These are phyloP conservation scores for Pleomassaria siparia DNA, from an alignment of 2,329 filamentous ascomycete genomes.

Conservation along the genomic window DNA sequence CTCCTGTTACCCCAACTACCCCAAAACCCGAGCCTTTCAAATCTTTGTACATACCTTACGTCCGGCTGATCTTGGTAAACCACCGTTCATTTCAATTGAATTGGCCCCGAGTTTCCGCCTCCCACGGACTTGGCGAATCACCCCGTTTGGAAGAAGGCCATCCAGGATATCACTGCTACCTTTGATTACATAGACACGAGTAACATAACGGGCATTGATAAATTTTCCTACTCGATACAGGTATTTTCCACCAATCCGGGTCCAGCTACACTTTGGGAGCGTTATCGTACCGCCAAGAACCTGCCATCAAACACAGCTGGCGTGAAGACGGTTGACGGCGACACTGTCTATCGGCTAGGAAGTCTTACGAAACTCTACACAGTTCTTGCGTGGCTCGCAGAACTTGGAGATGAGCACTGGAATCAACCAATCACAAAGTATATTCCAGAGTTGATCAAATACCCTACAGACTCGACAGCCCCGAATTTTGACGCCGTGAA, in stretches of 20 bases:
- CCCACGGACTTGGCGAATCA: slow-evolving; percentile 20
- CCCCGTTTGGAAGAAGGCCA: slow-evolving; percentile 21
- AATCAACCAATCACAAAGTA: slow-evolving; percentile 30
- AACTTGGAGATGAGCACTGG: slow-evolving; percentile 45
- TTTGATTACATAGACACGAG: slow-evolving; percentile 24
- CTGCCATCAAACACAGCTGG: slow-evolving; percentile 18
- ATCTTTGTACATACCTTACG: background rate
- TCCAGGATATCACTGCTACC: slow-evolving; percentile 19
- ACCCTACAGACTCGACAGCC: slow-evolving; percentile 3
- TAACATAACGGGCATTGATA: slow-evolving; percentile 17
- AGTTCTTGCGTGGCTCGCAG: slow-evolving; percentile 46
- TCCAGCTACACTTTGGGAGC: slow-evolving; percentile 18
- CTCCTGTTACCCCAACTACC: background rate
- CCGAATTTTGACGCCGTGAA: slow-evolving; percentile 23
- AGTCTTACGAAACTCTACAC: slow-evolving; percentile 52
- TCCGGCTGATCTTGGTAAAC: background rate
- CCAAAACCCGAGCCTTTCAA: background rate
- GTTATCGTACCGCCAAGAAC: slow-evolving; percentile 21
- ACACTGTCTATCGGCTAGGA: slow-evolving; percentile 50
- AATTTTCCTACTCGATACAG: slow-evolving; percentile 26
- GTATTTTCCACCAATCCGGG: slow-evolving; percentile 26
- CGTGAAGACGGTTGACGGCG: slow-evolving; percentile 23
- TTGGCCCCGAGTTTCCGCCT: slow-evolving; percentile 26
- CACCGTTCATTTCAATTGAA: slow-evolving; percentile 4
- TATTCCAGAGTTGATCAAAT: slow-evolving; percentile 15